phyloP scores from a whole-genome alignment of 352 stramenopile genomes.

The Peronospora farinosa region DNA sequence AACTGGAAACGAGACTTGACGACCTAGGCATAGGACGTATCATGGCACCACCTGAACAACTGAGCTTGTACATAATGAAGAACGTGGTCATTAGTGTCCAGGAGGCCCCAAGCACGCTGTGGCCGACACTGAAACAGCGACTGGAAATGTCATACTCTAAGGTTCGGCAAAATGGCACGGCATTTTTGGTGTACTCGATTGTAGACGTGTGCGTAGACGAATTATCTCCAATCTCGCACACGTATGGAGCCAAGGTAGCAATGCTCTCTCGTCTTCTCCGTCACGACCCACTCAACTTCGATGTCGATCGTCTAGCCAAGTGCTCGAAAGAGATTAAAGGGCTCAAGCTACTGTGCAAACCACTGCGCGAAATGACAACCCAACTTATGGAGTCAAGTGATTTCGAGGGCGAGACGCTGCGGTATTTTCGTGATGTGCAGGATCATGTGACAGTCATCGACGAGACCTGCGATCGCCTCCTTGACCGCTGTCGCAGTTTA shows the following conservation, averaged over 20 bases:
- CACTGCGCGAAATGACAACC: constrained; percentile 61
- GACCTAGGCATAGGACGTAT: constrained; percentile 52
- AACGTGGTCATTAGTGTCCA: constrained; percentile 75
- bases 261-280: constrained; percentile 62
- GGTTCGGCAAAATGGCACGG: constrained; percentile 64
- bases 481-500: constrained; percentile 61
- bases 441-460: constrained; percentile 79
- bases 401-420: constrained; percentile 60
- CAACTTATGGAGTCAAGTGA: constrained; percentile 65
- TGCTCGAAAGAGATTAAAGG: constrained; percentile 70
- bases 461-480: constrained; percentile 72
- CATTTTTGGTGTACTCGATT: constrained; percentile 75
- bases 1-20: constrained; percentile 51
- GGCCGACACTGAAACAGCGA: constrained; percentile 50
- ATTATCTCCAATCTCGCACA: constrained; percentile 66
- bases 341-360: constrained; percentile 67
- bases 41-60: constrained; percentile 70
- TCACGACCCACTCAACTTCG: constrained; percentile 52
- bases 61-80: constrained; percentile 70
- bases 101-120: constrained; percentile 43
- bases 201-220: constrained; percentile 80
- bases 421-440: constrained; percentile 82
- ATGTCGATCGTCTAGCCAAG: constrained; percentile 48
- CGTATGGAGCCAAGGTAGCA: constrained; percentile 62
- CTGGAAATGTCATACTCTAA: constrained; percentile 79